These are phyloP conservation scores for Seiridium cupressi DNA, from an alignment of 2,329 filamentous ascomycete species.

Conservation along the genomic window DNA sequence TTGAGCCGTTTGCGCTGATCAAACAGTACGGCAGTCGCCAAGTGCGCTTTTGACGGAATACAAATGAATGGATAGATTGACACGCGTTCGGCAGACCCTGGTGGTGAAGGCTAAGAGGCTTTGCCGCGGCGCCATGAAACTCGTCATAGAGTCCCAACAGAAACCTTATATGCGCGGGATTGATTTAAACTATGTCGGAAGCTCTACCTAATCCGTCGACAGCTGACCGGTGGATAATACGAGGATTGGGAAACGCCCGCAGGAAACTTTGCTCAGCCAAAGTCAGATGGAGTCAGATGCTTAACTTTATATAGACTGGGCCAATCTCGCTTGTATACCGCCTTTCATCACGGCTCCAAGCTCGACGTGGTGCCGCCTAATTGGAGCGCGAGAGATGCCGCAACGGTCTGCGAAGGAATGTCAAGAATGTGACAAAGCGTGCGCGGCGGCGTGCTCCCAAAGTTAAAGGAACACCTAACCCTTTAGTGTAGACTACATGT, in stretches of 20 bases:
- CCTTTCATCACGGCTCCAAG: not conserved
- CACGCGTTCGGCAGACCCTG: not conserved
- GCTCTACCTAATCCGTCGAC: not conserved
- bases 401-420: not conserved
- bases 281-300: constrained; percentile 1
- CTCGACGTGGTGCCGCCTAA: not conserved
- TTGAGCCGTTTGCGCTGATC: not conserved
- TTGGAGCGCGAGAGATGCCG: not conserved
- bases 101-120: not conserved
- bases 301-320: not conserved
- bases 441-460: no score
- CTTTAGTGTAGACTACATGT: no score
- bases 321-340: not conserved
- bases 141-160: not conserved
- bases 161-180: constrained; percentile 2
- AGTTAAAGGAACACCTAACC: no score
- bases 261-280: not conserved
- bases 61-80: not conserved
- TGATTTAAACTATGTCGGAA: not conserved
- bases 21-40: not conserved
- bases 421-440: not conserved
- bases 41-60: not conserved
- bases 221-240: not conserved
- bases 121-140: not conserved
- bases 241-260: not conserved